Base-by-base conservation (phyloP, 2,329 filamentous ascomycete genomes). In the Camillea tinctor region DNA sequence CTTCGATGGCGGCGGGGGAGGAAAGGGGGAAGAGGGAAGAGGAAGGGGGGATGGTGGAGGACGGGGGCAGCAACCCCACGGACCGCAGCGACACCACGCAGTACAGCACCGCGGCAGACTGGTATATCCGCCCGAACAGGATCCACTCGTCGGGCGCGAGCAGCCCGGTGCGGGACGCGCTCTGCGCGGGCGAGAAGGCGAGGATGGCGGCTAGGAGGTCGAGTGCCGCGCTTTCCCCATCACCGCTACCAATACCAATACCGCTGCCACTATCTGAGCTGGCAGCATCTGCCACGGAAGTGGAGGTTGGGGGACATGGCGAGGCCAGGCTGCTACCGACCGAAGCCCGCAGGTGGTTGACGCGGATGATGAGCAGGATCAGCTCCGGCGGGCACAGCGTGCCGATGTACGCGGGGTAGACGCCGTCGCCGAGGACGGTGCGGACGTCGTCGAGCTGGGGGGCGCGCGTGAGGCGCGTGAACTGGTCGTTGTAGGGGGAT, bases 51-150 rank as follows among this genome's bases (percentile, higher is more conserved):
- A 74, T 57, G n/a, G n/a, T n/a, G n/a, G n/a, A n/a, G n/a, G n/a
- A n/a, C n/a, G n/a, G n/a, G n/a, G n/a, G n/a, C n/a, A n/a, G n/a
- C 13, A 74, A 54, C 6, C 60, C 61, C 5, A 72, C 5, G 58
- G 64, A 67, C 44, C 72, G 73, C 4, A 76, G 66, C 1, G 74
- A 72, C 9, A 64, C 53, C 13, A 68, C 62, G 56, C 66, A 68
- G 60, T 67, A 70, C 6, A 70, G 58, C 19, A 68, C 60, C 15
- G 70, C 62, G n/a, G 75, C 68, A 11, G 66, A 68, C 53, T 73
- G 73, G 51, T 72, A 69, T 9, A 73, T 57, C 15, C 68, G 68
- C 6, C 58, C 73, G 20, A 75, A 23, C n/a, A 76, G 66, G 0
- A 67, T 56, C 69, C 72, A 73, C 6, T 71, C 63, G n/a, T 61